These are phyloP conservation scores for Xylaria castorea DNA, from an alignment of 495 filamentous ascomycete species.

Conservation along the genomic window DNA sequence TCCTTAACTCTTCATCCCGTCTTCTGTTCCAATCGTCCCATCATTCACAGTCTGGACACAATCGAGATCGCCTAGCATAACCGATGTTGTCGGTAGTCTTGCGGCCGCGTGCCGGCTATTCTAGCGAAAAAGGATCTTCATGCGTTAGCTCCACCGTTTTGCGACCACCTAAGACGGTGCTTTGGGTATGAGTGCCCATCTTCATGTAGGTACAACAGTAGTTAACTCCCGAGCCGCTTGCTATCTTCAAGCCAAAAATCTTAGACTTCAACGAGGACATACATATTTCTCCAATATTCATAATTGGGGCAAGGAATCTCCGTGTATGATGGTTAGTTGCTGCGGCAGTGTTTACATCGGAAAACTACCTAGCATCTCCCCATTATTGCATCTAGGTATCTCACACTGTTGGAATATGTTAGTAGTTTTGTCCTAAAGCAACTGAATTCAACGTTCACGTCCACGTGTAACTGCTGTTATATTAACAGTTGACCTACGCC, in stretches of 20 bases:
- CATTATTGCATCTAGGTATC: neutral
- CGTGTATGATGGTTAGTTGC: neutral
- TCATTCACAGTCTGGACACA: neutral
- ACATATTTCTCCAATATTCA: neutral
- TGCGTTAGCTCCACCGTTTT: slow-evolving; percentile 25
- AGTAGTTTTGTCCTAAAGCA: neutral
- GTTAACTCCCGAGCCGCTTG: neutral
- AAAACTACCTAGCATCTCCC: neutral
- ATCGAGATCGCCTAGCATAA: slow-evolving; percentile 8
- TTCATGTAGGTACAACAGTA: slow-evolving; percentile 8
- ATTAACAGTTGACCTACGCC: neutral
- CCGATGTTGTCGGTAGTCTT: slow-evolving; percentile 13
- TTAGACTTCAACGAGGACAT: neutral
- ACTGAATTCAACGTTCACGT: neutral
- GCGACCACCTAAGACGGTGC: neutral
- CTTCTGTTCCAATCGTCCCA: slow-evolving; percentile 3
- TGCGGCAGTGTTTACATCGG: neutral
- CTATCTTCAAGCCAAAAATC: neutral
- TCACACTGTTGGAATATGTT: neutral
- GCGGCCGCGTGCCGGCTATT: slow-evolving; percentile 14
- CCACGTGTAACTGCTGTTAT: neutral
- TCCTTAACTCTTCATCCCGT: neutral
- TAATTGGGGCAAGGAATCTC: neutral
- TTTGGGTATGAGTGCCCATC: neutral
- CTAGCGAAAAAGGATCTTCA: slow-evolving; percentile 2